phyloP scores from a whole-genome alignment of 768 basidiomycete genomes.

The Thelephora aurantiotincta region DNA sequence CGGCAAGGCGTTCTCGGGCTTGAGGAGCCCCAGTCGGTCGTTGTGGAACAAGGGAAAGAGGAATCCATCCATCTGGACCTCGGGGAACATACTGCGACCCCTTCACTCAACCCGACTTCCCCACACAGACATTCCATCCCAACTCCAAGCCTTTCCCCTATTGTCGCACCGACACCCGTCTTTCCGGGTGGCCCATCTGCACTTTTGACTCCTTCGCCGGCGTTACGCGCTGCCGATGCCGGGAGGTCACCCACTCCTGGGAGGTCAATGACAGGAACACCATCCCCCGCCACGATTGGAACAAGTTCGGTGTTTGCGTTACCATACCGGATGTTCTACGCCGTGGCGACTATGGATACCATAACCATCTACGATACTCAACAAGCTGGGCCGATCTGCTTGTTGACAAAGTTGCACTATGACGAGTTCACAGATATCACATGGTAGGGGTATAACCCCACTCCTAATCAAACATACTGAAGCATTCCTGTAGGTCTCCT shows the following conservation, averaged over 20 bases:
- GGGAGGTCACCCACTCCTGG: slow-evolving; percentile 49
- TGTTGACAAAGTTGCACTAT: slow-evolving; percentile 91
- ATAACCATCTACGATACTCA: slow-evolving; percentile 95
- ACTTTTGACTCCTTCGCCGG: slow-evolving; percentile 28
- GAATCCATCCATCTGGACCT: slow-evolving; percentile 44
- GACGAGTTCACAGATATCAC: slow-evolving; percentile 95
- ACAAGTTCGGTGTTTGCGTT: slow-evolving; percentile 60
- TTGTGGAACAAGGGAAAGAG: slow-evolving; percentile 55
- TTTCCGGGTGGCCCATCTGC: slow-evolving; percentile 1
- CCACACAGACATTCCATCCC: slow-evolving; percentile 7
- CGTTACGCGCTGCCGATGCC: slow-evolving; percentile 32
- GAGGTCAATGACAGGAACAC: slow-evolving; percentile 24
- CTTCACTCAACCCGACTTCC: slow-evolving; percentile 6
- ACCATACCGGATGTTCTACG: slow-evolving; percentile 89
- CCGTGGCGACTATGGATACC: slow-evolving; percentile 93
- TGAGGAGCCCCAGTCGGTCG: slow-evolving; percentile 38
- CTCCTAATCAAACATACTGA: background rate
- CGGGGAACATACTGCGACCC: slow-evolving; percentile 7
- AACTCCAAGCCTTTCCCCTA: slow-evolving; percentile 4
- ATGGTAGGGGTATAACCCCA: slow-evolving; percentile 46
- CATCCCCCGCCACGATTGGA: slow-evolving; percentile 13
- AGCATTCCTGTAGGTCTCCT: slow-evolving; percentile 57
- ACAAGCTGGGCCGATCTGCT: slow-evolving; percentile 80
- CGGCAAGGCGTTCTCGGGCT: slow-evolving; percentile 37
- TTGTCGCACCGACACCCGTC: slow-evolving; percentile 5